Evolutionary conservation across 192 early-diverging fungal genomes (phyloP), one percentile per base, ranked within the genome.

Genomic region (Backusella sp.): DNA sequence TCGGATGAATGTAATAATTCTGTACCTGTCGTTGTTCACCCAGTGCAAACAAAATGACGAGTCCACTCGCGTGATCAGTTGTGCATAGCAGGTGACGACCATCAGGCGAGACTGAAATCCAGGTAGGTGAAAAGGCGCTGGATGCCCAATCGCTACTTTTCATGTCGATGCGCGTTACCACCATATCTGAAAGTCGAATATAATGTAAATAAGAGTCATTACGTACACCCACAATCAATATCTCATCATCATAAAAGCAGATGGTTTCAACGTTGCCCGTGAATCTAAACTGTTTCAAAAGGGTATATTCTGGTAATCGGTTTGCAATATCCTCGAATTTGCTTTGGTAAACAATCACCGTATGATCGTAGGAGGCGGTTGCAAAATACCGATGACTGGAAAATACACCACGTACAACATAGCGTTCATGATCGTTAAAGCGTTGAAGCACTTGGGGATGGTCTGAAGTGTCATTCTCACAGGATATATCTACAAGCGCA

Each of bases 101-200:
- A 44, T 84, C 76, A 4, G 93, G 92, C 4, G 84, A 88, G 0
- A 82, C 77, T 6, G 84, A 83, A 14, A 95, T 77, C 62, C 88
- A 85, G 89, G 92, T 89, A 0, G 94, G 87, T 17, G 91, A 92
- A 79, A 95, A 96, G 0, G 46, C 1, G 0, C 14, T 17, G 2
- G 92, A 94, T 14, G 94, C 85, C 92, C 93, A 94, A 62, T 92
- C 85, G 72, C 94, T 94, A 42, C 88, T 88, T 42, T 95, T 96
- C 89, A 95, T 91, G 68, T 94, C 94, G 66, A 86, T 84, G 42
- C 83, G 83, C 56, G 53, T 59, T 65, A 52, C 66, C 36, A 19
- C 34, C 37, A 76, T 79, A 62, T 75, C 76, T 56, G 69, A 76
- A 28, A 93, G 76, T 35, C 87, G 79, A 68, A 96, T 82, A 73